Evolutionary conservation across 129 eudicot species (phyloP).

Genomic region (Flaveria brownii): DNA sequence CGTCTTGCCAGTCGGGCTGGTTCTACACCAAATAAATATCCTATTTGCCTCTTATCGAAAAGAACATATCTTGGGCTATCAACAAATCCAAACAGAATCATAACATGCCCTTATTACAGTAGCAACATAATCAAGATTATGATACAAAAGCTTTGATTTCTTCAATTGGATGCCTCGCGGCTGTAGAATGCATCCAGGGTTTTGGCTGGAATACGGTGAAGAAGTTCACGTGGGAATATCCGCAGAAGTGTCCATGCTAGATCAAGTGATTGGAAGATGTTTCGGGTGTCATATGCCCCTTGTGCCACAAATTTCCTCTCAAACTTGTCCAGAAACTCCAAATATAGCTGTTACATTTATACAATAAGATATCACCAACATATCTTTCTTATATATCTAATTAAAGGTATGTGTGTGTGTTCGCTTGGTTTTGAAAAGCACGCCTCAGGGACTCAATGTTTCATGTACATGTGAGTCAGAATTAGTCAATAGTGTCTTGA

Average conservation of each 20-base stretch:
- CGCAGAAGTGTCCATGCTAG: constrained; percentile 95
- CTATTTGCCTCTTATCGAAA: constrained; percentile 32
- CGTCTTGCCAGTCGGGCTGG: constrained; percentile 16
- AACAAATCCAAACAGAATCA: constrained; percentile 16
- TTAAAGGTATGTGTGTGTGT: not conserved
- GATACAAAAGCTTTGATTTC: constrained; percentile 18
- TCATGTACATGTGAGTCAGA: not conserved
- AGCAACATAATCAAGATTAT: constrained; percentile 1
- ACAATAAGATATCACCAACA: not conserved
- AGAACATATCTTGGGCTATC: constrained; percentile 29
- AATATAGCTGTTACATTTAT: constrained; percentile 55
- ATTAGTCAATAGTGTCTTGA: no score
- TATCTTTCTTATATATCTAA: not conserved
- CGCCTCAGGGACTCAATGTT: not conserved
- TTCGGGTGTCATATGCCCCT: constrained; percentile 97
- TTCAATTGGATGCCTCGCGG: constrained; percentile 63
- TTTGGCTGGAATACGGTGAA: constrained; percentile 98
- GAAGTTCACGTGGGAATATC: constrained; percentile 97
- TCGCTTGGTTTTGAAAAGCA: not conserved
- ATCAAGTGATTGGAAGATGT: constrained; percentile 96
- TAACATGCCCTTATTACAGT: constrained; percentile 27
- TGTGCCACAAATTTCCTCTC: constrained; percentile 97
- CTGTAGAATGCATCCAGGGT: constrained; percentile 94
- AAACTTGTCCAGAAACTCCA: constrained; percentile 95
- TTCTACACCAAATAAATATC: constrained; percentile 19